phyloP scores from a whole-genome alignment of 1,139 yeast genomes.

The Suhomyces atakaporum region DNA sequence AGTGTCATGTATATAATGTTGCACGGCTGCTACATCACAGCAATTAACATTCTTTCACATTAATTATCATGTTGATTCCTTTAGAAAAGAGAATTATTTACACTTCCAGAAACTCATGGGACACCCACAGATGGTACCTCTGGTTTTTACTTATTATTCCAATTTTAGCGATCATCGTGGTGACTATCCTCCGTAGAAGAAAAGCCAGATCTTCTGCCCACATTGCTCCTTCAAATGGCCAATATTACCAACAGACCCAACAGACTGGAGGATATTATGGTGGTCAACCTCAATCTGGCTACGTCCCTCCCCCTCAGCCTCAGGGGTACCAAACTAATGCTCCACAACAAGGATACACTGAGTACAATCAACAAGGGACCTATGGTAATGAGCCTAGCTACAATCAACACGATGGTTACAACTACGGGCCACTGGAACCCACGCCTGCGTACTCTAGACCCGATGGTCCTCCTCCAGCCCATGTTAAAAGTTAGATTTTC shows the following conservation, averaged over 20 bases:
- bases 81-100: constrained; percentile 13
- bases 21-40: not conserved
- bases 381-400: not conserved
- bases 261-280: constrained; percentile 17
- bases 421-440: constrained; percentile 9
- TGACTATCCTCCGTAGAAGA: constrained; percentile 15
- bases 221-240: constrained; percentile 12
- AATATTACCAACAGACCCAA: constrained; percentile 20
- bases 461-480: constrained; percentile 28
- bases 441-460: constrained; percentile 21
- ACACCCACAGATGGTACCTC: constrained; percentile 16
- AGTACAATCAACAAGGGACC: constrained; percentile 5
- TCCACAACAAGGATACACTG: constrained; percentile 10
- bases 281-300: constrained; percentile 6
- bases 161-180: constrained; percentile 10
- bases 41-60: not conserved
- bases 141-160: constrained; percentile 19
- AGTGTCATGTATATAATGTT: too few relatives aligned
- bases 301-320: constrained; percentile 14
- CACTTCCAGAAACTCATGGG: constrained; percentile 12
- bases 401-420: constrained; percentile 7
- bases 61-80: constrained; percentile 11
- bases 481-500: constrained; percentile 11
- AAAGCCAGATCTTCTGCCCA: constrained; percentile 11
- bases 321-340: constrained; percentile 1